Percentiles rank a stretch among this genome's conserved stretches.
These are phyloP conservation scores for Hypoxylon sp. DNA, from an alignment of 2,329 filamentous ascomycete genomes.

Conservation along the genomic window DNA sequence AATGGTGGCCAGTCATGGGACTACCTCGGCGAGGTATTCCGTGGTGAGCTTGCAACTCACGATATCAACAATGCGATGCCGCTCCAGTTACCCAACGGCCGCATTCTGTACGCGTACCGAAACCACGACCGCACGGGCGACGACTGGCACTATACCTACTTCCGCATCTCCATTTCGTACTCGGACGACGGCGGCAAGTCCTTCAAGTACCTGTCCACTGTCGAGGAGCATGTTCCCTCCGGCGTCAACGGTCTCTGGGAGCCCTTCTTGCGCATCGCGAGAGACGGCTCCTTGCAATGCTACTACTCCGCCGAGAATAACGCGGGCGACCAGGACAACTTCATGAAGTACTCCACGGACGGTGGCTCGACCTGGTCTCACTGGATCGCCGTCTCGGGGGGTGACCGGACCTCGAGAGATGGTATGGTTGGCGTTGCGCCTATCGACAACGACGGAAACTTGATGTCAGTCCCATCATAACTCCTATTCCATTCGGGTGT, in stretches of 20 bases:
- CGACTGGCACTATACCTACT: slow-evolving; percentile 52
- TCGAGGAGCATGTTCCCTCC: slow-evolving; percentile 47
- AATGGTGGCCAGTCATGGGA: slow-evolving; percentile 53
- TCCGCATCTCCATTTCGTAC: slow-evolving; percentile 61
- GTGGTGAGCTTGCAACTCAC: slow-evolving; percentile 42
- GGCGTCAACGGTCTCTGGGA: slow-evolving; percentile 61
- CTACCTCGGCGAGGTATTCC: slow-evolving; percentile 48
- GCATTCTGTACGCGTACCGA: slow-evolving; percentile 57
- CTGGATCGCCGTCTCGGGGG: slow-evolving; percentile 56
- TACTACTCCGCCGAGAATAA: slow-evolving; percentile 62
- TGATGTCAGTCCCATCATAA: slow-evolving; percentile 52
- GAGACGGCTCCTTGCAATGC: slow-evolving; percentile 59
- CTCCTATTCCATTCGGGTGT: neutral
- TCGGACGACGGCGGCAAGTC: slow-evolving; percentile 59
- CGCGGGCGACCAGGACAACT: slow-evolving; percentile 59
- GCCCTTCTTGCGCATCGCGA: slow-evolving; percentile 59
- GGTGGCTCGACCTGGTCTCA: slow-evolving; percentile 58
- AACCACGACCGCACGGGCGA: slow-evolving; percentile 53
- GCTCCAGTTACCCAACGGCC: slow-evolving; percentile 55
- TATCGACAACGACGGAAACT: slow-evolving; percentile 49
- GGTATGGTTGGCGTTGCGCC: slow-evolving; percentile 62
- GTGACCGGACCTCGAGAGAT: slow-evolving; percentile 56
- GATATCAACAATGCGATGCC: slow-evolving; percentile 56
- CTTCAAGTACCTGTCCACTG: slow-evolving; percentile 56
- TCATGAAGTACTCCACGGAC: slow-evolving; percentile 58